Evolutionary conservation across 2,329 filamentous ascomycete species (phyloP).

Genomic region (Zymoseptoria tritici): DNA sequence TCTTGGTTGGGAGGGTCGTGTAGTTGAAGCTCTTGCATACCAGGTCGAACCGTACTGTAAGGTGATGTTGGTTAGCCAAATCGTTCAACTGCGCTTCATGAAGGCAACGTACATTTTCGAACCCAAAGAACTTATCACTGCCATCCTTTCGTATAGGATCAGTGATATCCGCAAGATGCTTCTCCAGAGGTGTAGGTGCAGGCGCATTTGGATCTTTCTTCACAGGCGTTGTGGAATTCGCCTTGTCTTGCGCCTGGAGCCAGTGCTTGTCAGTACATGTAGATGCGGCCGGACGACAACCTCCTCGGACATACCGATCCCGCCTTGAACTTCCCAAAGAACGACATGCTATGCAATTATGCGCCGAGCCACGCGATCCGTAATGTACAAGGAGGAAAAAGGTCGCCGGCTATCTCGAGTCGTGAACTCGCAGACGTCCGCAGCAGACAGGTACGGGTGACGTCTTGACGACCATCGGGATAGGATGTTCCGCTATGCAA

Average conservation of each 20-base stretch:
- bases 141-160: conserved; percentile 78
- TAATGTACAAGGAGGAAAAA: not conserved
- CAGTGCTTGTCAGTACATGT: conserved; percentile 11
- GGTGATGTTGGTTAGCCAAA: conserved; percentile 11
- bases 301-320: conserved; percentile 35
- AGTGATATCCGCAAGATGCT: conserved; percentile 75
- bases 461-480: not conserved
- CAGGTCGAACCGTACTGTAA: conserved; percentile 91
- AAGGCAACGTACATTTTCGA: conserved; percentile 75
- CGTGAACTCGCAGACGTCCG: not conserved
- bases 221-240: conserved; percentile 38
- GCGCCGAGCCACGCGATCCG: not conserved
- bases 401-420: not conserved
- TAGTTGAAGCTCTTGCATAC: conserved; percentile 46
- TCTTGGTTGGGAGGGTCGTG: not conserved
- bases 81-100: not conserved
- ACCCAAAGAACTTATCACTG: conserved; percentile 95
- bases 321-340: conserved; percentile 49
- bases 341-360: conserved; percentile 37
- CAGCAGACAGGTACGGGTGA: not conserved
- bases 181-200: conserved; percentile 54
- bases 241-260: conserved; percentile 35
- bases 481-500: not conserved
- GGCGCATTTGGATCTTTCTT: conserved; percentile 55
- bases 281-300: conserved; percentile 3